Evolutionary conservation across 2,329 filamentous ascomycete genomes (phyloP), one percentile per base, ranked within the genome.

Genomic region (Pyrenochaeta sp.): DNA sequence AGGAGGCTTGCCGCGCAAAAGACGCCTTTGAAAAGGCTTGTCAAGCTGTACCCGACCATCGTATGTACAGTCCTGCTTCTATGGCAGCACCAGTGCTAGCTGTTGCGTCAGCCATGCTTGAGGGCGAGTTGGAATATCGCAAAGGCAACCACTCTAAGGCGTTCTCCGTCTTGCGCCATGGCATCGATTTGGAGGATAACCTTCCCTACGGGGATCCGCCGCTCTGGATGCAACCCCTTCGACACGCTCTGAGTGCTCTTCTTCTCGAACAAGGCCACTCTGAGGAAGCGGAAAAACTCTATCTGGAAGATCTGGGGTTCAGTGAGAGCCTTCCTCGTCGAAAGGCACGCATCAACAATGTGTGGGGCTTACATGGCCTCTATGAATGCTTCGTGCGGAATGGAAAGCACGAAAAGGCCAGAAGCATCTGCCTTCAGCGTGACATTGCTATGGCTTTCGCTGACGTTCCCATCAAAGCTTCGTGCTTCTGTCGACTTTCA

Each of bases 161-260:
- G 4, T 27, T 27, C 9, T 5, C 23, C 9, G 23, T 9, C 9
- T 9, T 27, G 9, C 23, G 23, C 9, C 23, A 9, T 9, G 23
- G 23, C 23, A 27, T 27, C 9, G 23, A 27, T 5, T 9, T 27
- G 4, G 23, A 27, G 9, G 23, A 27, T 27, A 27, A 27, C 23
- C 23, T 27, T 9, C 23, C 4, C 4, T 27, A 27, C 9, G 23
- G 4, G 4, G 23, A 27, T 9, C 23, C 23, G 9, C 23, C 23
- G 23, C 9, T 27, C 4, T 27, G 23, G 51, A 54, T 54, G 47
- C 47, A 41, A 18, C 51, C 47, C 4, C 30, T 54, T 40, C 47
- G 47, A 6, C 51, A 54, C 12, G 51, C 51, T 35, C 15, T 54
- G 2, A 35, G 35, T 11, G 51, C 47, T 4, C 40, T 51, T 4